These are phyloP conservation scores for Fonsecaea monophora DNA, from an alignment of 2,329 filamentous ascomycete species.

Conservation along the genomic window DNA sequence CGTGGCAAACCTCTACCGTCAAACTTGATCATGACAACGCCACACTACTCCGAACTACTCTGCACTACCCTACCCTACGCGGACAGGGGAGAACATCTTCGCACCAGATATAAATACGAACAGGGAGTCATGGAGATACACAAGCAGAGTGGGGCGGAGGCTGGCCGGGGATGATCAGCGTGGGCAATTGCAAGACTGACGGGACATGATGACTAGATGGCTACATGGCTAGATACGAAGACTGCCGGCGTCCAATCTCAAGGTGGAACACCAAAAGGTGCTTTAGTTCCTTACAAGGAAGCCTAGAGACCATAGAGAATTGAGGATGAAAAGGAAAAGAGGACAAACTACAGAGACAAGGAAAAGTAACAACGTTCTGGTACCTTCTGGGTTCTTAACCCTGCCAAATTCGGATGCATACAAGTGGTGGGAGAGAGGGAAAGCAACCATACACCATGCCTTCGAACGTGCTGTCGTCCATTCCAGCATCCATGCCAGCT, in stretches of 20 bases:
- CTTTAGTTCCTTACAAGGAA: background rate
- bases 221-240: background rate
- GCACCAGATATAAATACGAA: background rate
- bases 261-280: background rate
- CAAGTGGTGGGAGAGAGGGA: conserved; percentile 2
- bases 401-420: conserved; percentile 1
- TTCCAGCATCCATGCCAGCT: background rate
- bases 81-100: too few relatives aligned
- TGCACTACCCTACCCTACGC: too few relatives aligned
- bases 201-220: background rate
- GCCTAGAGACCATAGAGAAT: background rate
- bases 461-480: conserved; percentile 1
- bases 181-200: background rate
- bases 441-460: conserved; percentile 4
- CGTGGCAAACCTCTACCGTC: too few relatives aligned
- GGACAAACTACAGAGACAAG: background rate
- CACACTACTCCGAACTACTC: too few relatives aligned
- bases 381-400: background rate
- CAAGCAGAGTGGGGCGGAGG: background rate
- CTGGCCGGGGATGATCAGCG: background rate
- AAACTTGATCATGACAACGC: too few relatives aligned
- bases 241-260: background rate
- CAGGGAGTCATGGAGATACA: background rate
- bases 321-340: background rate
- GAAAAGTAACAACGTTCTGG: background rate